phyloP scores from a whole-genome alignment of 2,329 filamentous ascomycete genomes.

The Capronia epimyces region DNA sequence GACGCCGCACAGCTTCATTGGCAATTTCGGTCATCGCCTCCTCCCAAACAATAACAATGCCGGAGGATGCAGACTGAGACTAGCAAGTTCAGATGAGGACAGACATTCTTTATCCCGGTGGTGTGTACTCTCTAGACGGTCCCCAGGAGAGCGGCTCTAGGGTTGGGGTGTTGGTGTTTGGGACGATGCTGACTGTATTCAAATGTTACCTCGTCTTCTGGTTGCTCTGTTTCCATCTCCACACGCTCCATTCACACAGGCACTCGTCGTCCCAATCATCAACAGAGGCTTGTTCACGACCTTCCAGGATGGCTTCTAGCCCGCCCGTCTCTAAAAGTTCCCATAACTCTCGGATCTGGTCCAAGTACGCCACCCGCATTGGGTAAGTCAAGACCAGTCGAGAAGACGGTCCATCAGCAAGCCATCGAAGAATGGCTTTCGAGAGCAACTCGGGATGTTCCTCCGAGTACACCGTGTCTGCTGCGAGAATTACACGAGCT shows the following conservation, averaged over 20 bases:
- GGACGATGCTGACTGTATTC: too few relatives aligned
- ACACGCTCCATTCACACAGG: slow-evolving; percentile 47
- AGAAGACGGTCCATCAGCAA: slow-evolving; percentile 30
- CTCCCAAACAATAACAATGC: too few relatives aligned
- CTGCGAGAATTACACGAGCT: slow-evolving; percentile 38
- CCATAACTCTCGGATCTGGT: slow-evolving; percentile 42
- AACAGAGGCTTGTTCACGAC: slow-evolving; percentile 42
- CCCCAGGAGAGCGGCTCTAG: too few relatives aligned
- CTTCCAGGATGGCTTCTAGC: slow-evolving; percentile 39
- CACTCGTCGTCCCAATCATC: slow-evolving; percentile 46
- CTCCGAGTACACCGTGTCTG: slow-evolving; percentile 41
- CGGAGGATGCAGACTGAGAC: too few relatives aligned
- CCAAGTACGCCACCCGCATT: slow-evolving; percentile 40
- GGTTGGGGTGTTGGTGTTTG: too few relatives aligned
- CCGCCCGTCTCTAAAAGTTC: slow-evolving; percentile 35
- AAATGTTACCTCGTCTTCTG: neutral
- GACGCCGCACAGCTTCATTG: too few relatives aligned
- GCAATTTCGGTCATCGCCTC: too few relatives aligned
- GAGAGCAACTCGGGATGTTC: slow-evolving; percentile 39
- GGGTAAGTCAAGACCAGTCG: slow-evolving; percentile 39
- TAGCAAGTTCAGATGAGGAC: too few relatives aligned
- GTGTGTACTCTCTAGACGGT: too few relatives aligned
- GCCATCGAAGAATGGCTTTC: slow-evolving; percentile 35
- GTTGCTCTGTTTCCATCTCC: slow-evolving; percentile 35
- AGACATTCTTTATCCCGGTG: too few relatives aligned